These are phyloP conservation scores for Herpetomonas tarakana DNA, from an alignment of 208 protist species.

Conservation along the genomic window DNA sequence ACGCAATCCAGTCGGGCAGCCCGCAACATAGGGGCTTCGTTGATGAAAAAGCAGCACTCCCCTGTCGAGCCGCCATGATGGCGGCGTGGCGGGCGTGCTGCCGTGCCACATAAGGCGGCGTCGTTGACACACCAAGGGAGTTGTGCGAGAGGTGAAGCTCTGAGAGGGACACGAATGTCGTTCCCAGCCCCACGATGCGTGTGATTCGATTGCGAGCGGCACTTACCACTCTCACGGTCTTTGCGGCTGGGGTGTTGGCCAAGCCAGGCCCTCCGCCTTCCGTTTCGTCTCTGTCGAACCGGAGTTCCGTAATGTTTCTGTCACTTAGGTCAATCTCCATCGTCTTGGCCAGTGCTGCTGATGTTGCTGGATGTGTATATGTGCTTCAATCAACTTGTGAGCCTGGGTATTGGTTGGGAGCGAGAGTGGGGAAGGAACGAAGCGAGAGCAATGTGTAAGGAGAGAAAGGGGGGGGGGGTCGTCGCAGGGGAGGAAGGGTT, in stretches of 20 bases:
- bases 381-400: neutral
- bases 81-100: conserved; percentile 1
- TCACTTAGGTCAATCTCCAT: conserved; percentile 81
- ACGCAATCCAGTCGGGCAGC: conserved; percentile 52
- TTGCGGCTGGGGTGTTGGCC: too few species aligned
- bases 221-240: too few species aligned
- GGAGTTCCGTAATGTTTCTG: conserved; percentile 61
- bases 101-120: conserved; percentile 16
- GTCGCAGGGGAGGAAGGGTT: neutral
- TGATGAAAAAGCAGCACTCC: too few species aligned
- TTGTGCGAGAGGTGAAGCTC: conserved; percentile 73
- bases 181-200: conserved; percentile 44
- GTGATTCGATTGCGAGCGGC: conserved; percentile 60
- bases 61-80: too few species aligned
- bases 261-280: conserved; percentile 36
- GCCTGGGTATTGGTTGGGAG: neutral
- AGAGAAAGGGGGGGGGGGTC: neutral
- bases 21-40: conserved; percentile 24
- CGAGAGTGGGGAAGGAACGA: neutral
- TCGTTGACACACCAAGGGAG: conserved; percentile 36
- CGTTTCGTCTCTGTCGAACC: conserved; percentile 39
- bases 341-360: neutral
- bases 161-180: conserved; percentile 50
- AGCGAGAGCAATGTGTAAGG: neutral
- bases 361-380: conserved; percentile 2